A percentile compares a stretch with the other conserved stretches of the same genome.
Conservation (phyloP, 345 rosid genomes). For the Eutrema japonicum region DNA sequence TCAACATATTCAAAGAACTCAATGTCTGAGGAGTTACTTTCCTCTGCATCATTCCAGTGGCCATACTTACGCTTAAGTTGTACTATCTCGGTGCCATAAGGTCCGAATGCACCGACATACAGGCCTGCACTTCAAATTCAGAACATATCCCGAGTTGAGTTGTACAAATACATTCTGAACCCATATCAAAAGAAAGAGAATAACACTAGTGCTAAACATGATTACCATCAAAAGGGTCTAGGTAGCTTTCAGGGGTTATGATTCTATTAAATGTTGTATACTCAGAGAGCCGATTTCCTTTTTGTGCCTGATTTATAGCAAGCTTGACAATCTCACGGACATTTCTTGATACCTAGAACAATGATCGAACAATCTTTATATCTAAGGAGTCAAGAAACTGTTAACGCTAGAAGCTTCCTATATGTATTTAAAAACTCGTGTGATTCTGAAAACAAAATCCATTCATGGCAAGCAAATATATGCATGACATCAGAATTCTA, state of each 20-base stretch:
- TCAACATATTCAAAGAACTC: constrained; percentile 95
- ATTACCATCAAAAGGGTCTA: constrained; percentile 88
- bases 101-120: constrained; percentile 95
- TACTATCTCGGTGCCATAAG: constrained; percentile 91
- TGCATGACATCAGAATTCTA: constrained; percentile 5
- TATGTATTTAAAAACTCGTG: background rate
- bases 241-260: constrained; percentile 58
- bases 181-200: constrained; percentile 28
- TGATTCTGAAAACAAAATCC: background rate
- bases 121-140: constrained; percentile 61
- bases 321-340: constrained; percentile 86
- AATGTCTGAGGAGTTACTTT: constrained; percentile 58
- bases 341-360: constrained; percentile 71
- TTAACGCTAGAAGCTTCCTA: background rate
- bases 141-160: constrained; percentile 27
- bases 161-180: constrained; percentile 3
- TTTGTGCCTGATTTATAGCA: constrained; percentile 79
- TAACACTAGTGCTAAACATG: constrained; percentile 25
- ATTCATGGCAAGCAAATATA: constrained; percentile 4
- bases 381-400: constrained; percentile 12
- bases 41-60: constrained; percentile 69
- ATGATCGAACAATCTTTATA: constrained; percentile 18
- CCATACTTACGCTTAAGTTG: constrained; percentile 91
- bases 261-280: constrained; percentile 77
- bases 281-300: constrained; percentile 66